Percentiles rank a stretch among this genome's conserved stretches.
These are phyloP conservation scores for Fragaria nilgerrensis DNA, from an alignment of 306 rosid genomes.

Conservation along the genomic window DNA sequence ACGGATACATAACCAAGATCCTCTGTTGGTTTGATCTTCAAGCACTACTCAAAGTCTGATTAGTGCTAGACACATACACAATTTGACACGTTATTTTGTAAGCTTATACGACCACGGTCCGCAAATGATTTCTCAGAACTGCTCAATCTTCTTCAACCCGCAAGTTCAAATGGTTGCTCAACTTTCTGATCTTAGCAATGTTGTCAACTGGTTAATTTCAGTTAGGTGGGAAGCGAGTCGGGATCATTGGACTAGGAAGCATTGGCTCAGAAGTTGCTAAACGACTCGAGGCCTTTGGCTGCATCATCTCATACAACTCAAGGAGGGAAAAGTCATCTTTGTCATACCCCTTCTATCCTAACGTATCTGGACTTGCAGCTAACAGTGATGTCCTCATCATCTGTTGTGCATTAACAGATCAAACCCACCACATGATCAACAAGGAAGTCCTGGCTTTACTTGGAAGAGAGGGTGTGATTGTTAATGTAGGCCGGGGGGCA, in stretches of 20 bases:
- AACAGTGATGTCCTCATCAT: constrained; percentile 35
- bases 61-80: not conserved
- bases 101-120: not conserved
- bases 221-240: constrained; percentile 44
- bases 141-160: not conserved
- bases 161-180: not conserved
- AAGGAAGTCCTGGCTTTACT: constrained; percentile 42
- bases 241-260: constrained; percentile 53
- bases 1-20: not conserved
- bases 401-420: constrained; percentile 40
- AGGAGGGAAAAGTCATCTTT: constrained; percentile 35
- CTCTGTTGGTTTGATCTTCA: not conserved
- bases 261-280: constrained; percentile 57
- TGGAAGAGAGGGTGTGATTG: constrained; percentile 45
- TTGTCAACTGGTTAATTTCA: constrained; percentile 17
- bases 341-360: constrained; percentile 40
- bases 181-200: not conserved
- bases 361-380: constrained; percentile 39
- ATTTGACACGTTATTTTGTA: not conserved
- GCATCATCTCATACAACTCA: constrained; percentile 49
- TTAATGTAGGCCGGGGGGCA: constrained; percentile 54
- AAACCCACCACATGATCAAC: constrained; percentile 24
- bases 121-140: not conserved
- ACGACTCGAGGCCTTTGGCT: constrained; percentile 45
- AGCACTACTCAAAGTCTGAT: not conserved